Base-by-base conservation (phyloP, 768 basidiomycete species). In the Leucocoprinus leucothites region DNA sequence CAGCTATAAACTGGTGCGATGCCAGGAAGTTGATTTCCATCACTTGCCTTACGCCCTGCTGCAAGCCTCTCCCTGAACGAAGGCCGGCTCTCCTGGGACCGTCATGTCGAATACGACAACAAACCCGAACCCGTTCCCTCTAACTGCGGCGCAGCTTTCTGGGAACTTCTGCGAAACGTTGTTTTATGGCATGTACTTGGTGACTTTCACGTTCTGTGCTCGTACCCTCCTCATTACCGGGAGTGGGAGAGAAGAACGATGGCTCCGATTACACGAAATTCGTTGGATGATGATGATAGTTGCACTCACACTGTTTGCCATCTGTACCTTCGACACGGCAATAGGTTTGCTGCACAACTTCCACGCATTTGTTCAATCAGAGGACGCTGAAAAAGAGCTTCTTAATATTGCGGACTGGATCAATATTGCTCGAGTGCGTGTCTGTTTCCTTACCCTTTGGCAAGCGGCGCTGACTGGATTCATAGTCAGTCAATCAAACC, bases 121-220 rank as follows among this genome's bases (percentile, higher is more conserved):
- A 38, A 3, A 38, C 11, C 16, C 38, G 7, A 38, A 38, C 38
- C 16, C 38, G 5, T 35, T 54, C 9, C 82, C 88, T 2, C 78
- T 98, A 28, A 95, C 93, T 0, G 96, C 96, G 1, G 89, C 95
- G 65, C 77, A 74, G 1, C 98, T 98, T 63, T 82, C 95, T 0
- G 71, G 73, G 31, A 84, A 81, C 47, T 86, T 98, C 35, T 93
- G 90, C 63, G 53, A 54, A 26, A 46, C 53, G 11, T 22, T 40
- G 1, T 38, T 54, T 19, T 54, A 47, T 26, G 53, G 53, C 11
- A 54, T 54, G 6, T 38, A 38, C 38, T n/a, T 38, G 11, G 38
- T 38, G 4, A 38, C 38, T 6, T 38, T 5, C 31, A 22, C 44
- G 19, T 26, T 38, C 14, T 35, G 31, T 14, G 9, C 21, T 40